Conservation (phyloP, 129 eudicot species). For the Centaurea solstitialis region DNA sequence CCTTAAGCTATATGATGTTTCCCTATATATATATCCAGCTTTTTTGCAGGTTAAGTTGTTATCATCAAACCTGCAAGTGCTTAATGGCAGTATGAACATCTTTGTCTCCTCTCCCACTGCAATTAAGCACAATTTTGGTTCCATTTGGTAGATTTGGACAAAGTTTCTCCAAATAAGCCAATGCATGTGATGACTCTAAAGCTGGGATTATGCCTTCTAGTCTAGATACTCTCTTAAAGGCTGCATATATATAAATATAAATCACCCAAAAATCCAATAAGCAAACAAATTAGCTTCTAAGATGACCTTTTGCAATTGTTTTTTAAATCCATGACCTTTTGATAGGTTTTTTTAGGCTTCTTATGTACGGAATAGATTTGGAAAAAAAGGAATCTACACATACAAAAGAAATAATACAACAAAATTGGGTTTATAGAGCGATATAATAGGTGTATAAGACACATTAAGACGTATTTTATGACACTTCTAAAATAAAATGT, state of each 20-base stretch:
- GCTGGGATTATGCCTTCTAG: constrained; percentile 85
- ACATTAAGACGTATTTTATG: not conserved
- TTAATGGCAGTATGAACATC: constrained; percentile 78
- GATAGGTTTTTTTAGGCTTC: not conserved
- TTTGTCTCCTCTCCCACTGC: constrained; percentile 78
- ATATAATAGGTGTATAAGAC: not conserved
- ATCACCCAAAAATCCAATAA: not conserved
- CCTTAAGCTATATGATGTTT: no score
- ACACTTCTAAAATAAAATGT: not conserved
- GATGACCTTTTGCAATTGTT: no score
- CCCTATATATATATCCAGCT: not conserved
- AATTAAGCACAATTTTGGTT: constrained; percentile 62
- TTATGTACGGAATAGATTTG: not conserved
- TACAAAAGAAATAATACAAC: not conserved
- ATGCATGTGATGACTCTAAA: constrained; percentile 85
- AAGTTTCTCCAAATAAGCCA: constrained; percentile 78
- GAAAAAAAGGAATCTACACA: not conserved
- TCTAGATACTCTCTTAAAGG: constrained; percentile 59
- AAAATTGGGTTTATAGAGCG: not conserved
- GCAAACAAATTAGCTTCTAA: not conserved
- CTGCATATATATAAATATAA: constrained; percentile 36
- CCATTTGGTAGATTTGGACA: constrained; percentile 83
- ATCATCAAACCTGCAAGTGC: constrained; percentile 55
- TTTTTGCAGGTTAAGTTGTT: not conserved
- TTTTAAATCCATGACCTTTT: no score